A percentile compares a stretch with the other conserved stretches of the same genome.
These are phyloP conservation scores for Spergularia marina DNA, from an alignment of 148 eudicot species.

Conservation along the genomic window DNA sequence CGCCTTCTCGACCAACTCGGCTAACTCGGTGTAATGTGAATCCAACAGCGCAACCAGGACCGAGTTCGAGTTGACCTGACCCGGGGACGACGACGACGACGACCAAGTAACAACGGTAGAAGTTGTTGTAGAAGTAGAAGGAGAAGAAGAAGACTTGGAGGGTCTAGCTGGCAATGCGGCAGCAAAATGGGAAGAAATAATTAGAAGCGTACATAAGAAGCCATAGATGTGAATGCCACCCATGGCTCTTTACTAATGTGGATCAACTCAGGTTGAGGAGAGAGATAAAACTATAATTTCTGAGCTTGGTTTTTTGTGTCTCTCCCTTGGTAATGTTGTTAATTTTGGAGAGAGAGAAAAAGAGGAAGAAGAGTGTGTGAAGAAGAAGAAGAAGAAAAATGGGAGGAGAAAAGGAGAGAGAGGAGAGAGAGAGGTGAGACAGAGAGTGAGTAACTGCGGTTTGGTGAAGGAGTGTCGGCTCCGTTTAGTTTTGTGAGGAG, in stretches of 20 bases:
- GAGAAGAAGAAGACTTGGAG: slow-evolving; percentile 10
- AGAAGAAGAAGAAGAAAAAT: not conserved
- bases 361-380: not conserved
- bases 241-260: slow-evolving; percentile 36
- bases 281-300: not conserved
- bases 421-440: not conserved
- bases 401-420: not conserved
- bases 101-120: not conserved
- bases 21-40: slow-evolving; percentile 58
- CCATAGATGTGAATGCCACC: slow-evolving; percentile 37
- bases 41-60: slow-evolving; percentile 58
- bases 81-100: not conserved
- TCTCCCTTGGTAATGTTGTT: not conserved
- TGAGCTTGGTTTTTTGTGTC: no score
- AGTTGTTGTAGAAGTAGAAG: not conserved
- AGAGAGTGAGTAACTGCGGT: slow-evolving; percentile 34
- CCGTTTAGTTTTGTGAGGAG: slow-evolving; percentile 23
- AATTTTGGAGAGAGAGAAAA: not conserved
- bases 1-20: slow-evolving; percentile 59
- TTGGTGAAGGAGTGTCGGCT: slow-evolving; percentile 48
- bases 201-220: slow-evolving; percentile 13
- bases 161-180: slow-evolving; percentile 15
- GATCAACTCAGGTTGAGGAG: slow-evolving; percentile 4
- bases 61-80: slow-evolving; percentile 57
- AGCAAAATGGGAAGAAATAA: slow-evolving; percentile 6